Percentiles rank a stretch among this genome's conserved stretches.
phyloP scores from a whole-genome alignment of 495 filamentous ascomycete species.

The Sphaerosporella brunnea region DNA sequence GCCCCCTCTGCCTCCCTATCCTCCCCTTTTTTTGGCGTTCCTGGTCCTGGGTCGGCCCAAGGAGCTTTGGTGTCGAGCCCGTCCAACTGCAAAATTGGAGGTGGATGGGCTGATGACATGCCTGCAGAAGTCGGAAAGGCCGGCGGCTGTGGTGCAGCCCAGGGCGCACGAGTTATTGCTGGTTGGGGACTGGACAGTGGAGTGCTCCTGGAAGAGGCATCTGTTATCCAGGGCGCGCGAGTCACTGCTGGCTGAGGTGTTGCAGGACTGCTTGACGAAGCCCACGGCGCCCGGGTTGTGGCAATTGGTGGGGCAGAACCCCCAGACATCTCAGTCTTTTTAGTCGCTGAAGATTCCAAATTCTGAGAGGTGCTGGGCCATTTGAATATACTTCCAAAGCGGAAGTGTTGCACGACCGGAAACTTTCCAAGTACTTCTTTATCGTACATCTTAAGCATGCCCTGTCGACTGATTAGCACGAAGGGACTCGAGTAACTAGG shows the following conservation, averaged over 20 bases:
- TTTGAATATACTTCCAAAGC: conserved; percentile 51
- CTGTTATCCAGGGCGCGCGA: conserved; percentile 10
- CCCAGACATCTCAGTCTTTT: not conserved
- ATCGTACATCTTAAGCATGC: conserved; percentile 88
- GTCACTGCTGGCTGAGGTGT: conserved; percentile 4
- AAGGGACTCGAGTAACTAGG: not conserved
- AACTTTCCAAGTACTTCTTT: conserved; percentile 83
- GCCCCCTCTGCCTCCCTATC: not conserved
- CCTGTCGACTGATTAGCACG: too few relatives aligned
- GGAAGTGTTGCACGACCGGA: conserved; percentile 95
- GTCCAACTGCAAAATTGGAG: conserved; percentile 5
- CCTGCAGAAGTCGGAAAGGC: conserved; percentile 8
- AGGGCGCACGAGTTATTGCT: conserved; percentile 9
- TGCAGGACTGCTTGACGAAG: not conserved
- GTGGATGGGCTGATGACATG: conserved; percentile 2
- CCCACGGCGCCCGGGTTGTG: conserved; percentile 17
- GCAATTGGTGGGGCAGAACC: not conserved
- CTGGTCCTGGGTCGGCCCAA: conserved; percentile 9
- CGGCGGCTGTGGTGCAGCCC: conserved; percentile 8
- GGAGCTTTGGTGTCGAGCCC: conserved; percentile 11
- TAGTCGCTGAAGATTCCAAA: not conserved
- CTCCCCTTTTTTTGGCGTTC: not conserved
- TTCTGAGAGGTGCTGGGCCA: too few relatives aligned
- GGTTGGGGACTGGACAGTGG: conserved; percentile 8
- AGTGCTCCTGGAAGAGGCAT: not conserved